phyloP scores from a whole-genome alignment of 768 basidiomycete species.

The Asterophora lycoperdoides region DNA sequence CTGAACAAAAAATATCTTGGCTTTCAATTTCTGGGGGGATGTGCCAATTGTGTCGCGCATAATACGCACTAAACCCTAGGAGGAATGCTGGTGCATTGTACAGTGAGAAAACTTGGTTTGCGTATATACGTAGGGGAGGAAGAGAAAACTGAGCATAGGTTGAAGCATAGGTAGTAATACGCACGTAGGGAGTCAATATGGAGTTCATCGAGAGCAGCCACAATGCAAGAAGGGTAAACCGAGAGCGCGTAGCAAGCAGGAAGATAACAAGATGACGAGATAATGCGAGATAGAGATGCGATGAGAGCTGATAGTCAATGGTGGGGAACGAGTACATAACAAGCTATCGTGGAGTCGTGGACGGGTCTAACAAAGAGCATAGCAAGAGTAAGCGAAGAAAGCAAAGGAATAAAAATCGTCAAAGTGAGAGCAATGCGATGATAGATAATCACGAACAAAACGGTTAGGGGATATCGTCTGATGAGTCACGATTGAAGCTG shows the following conservation, averaged over 20 bases:
- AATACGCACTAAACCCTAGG: too few species aligned
- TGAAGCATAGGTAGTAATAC: constrained; percentile 6
- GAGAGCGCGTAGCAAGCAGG: constrained; percentile 6
- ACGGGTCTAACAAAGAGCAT: constrained; percentile 13
- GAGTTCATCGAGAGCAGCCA: constrained; percentile 10
- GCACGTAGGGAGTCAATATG: constrained; percentile 9
- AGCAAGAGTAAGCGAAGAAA: constrained; percentile 14
- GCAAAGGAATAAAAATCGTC: constrained; percentile 17
- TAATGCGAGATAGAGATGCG: constrained; percentile 11
- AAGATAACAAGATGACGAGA: constrained; percentile 7
- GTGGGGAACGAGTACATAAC: constrained; percentile 7
- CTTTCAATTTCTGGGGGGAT: too few species aligned
- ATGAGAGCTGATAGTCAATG: constrained; percentile 4
- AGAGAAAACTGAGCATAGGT: constrained; percentile 5
- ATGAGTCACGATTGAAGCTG: constrained; percentile 36
- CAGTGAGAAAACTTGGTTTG: neutral
- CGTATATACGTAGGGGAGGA: neutral
- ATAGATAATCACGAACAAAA: constrained; percentile 15
- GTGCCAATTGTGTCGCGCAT: too few species aligned
- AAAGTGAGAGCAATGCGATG: constrained; percentile 12
- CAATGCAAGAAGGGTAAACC: constrained; percentile 17
- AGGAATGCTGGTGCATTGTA: neutral
- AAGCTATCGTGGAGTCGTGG: constrained; percentile 6
- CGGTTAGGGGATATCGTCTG: constrained; percentile 17
- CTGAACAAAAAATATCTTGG: too few species aligned